Base-by-base conservation (phyloP, 1,139 yeast genomes). In the Zygosaccharomyces pseudobailii region DNA sequence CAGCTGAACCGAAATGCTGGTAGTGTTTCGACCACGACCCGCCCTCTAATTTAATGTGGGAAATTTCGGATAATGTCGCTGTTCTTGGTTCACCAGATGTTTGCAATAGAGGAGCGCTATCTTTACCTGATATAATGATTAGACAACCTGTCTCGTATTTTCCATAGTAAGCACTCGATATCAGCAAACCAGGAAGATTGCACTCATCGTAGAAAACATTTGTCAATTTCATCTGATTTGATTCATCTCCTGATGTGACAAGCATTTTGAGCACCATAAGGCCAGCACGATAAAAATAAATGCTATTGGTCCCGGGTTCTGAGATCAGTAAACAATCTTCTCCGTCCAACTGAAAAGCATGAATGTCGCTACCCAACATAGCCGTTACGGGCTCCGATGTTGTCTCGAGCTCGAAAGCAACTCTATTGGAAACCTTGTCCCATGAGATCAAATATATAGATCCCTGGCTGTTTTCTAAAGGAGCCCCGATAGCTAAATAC, bases 401-500 rank as follows among this genome's bases (percentile, higher is more conserved):
- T n/a, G 22, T 17, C 10, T 36, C 40, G 41, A 46, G 17, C 6
- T 20, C 17, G 17, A 20, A n/a, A 13, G 20, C 20, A 24, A 27
- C 25, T 9, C 20, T 21, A 7, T 17, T 33, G 30, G 19, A 13
- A 27, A 36, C 13, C 23, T 58, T 55, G 6, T 49, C 42, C 43
- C 66, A 36, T 0, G 77, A 73, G 2, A 75, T 53, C 6, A 75
- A 55, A 48, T 74, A 75, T 0, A 74, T 68, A 0, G 76, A 63
- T 0, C 79, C 80, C 7, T 48, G 45, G 0, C 42, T 36, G 5
- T 67, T 70, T 47, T 78, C 82, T 48, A 61, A 68, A 3, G 77
- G 78, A 0, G 83, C 73, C 1, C 79, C 72, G 4, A 79, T 67
- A 0, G 80, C 82, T 6, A 78, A 41, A 20, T 75, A 69, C 0